phyloP scores from a whole-genome alignment of 192 early-diverging fungal genomes.

The Backusella luteola region DNA sequence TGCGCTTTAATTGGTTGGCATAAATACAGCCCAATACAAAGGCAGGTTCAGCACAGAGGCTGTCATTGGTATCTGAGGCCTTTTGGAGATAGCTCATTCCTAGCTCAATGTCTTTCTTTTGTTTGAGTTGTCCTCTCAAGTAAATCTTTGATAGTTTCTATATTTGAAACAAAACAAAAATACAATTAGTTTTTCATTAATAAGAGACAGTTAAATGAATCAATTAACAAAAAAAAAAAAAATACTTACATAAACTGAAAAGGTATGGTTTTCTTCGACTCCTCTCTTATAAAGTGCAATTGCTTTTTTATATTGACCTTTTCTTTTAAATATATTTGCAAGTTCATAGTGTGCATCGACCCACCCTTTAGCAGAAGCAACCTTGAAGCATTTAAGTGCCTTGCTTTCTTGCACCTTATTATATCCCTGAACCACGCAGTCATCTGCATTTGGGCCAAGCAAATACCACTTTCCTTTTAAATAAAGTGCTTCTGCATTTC shows the following conservation, averaged over 20 bases:
- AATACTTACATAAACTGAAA: conserved; percentile 60
- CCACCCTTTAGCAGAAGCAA: conserved; percentile 63
- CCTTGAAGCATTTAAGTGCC: conserved; percentile 61
- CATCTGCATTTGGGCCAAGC: conserved; percentile 39
- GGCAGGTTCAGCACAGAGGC: conserved; percentile 69
- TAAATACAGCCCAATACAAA: conserved; percentile 79
- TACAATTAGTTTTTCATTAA: too few species aligned
- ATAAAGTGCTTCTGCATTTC: conserved; percentile 71
- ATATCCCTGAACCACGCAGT: conserved; percentile 34
- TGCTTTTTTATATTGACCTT: conserved; percentile 59
- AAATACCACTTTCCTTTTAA: conserved; percentile 75
- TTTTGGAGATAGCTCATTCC: conserved; percentile 83
- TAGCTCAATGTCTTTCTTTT: conserved; percentile 67
- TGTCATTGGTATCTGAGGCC: conserved; percentile 51
- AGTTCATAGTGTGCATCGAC: conserved; percentile 67
- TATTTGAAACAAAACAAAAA: not conserved
- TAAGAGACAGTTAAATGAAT: not conserved
- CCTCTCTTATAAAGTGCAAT: conserved; percentile 71
- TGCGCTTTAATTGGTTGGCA: conserved; percentile 62
- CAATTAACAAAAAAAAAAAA: not conserved
- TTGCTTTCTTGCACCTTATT: conserved; percentile 59
- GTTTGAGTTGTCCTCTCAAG: conserved; percentile 69
- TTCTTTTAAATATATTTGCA: conserved; percentile 60
- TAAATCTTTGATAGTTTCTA: conserved; percentile 79
- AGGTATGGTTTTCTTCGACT: conserved; percentile 60